A percentile compares a stretch with the other conserved stretches of the same genome.
These are phyloP conservation scores for Babesia gibsoni DNA, from an alignment of 169 alveolate species.

Conservation along the genomic window DNA sequence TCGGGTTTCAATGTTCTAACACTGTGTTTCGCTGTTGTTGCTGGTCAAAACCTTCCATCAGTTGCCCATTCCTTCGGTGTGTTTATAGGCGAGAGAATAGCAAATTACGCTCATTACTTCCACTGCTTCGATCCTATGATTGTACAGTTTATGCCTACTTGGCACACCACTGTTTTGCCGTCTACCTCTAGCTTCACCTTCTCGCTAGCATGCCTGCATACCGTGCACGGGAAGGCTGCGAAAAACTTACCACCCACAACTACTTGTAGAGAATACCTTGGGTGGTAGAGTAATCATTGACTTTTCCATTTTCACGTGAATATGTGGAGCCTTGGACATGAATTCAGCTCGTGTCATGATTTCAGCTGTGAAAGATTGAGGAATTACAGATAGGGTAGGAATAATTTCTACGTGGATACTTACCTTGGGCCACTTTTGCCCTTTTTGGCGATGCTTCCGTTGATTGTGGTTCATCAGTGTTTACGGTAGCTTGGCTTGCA, in stretches of 20 bases:
- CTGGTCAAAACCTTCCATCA: too few relatives aligned
- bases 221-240: neutral
- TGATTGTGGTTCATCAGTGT: neutral
- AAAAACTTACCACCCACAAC: constrained; percentile 75
- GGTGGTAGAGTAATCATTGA: constrained; percentile 33
- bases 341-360: constrained; percentile 68
- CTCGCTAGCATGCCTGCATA: constrained; percentile 63
- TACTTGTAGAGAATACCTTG: constrained; percentile 69
- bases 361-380: constrained; percentile 42
- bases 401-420: neutral
- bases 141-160: constrained; percentile 73
- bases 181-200: constrained; percentile 61
- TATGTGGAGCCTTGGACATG: constrained; percentile 56
- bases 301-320: constrained; percentile 57
- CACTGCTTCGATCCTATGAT: constrained; percentile 40
- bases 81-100: neutral
- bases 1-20: too few relatives aligned
- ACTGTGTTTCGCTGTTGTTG: too few relatives aligned
- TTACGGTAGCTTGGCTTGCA: neutral
- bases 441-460: neutral
- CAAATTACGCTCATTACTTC: neutral
- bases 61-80: neutral
- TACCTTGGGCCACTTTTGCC: neutral
- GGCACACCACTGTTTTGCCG: constrained; percentile 68
- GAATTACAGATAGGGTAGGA: neutral